These are phyloP conservation scores for Pseudopyricularia cyperi DNA, from an alignment of 2,329 filamentous ascomycete species.

Conservation along the genomic window DNA sequence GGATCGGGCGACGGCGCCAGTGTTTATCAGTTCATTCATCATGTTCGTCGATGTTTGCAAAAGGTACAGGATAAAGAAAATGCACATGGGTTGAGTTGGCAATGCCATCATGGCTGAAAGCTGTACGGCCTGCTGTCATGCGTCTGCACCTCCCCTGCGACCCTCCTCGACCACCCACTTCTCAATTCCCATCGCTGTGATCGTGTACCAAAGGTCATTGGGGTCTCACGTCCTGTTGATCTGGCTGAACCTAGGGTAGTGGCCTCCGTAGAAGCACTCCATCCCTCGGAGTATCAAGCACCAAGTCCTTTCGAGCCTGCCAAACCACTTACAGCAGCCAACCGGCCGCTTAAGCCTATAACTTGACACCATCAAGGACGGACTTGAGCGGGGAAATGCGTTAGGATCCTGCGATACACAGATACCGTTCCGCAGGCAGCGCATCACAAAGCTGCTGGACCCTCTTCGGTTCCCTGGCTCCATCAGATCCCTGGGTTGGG, in stretches of 20 bases:
- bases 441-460: not conserved
- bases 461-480: not conserved
- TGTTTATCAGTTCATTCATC: not conserved
- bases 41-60: not conserved
- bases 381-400: not conserved
- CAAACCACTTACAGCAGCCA: not conserved
- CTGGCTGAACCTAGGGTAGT: constrained; percentile 18
- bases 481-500: not conserved
- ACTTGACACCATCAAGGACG: not conserved
- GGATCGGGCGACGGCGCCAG: no score
- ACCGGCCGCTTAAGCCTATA: not conserved
- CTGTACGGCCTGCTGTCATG: not conserved
- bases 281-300: no score
- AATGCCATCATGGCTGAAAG: not conserved
- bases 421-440: not conserved
- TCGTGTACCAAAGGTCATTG: constrained; percentile 26
- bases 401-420: not conserved
- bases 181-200: constrained; percentile 29
- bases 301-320: not conserved
- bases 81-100: not conserved
- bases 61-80: not conserved
- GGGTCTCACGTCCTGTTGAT: constrained; percentile 32
- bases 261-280: constrained; percentile 23
- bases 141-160: constrained; percentile 1
- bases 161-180: constrained; percentile 18